Percentiles rank a stretch among this genome's conserved stretches.
Evolutionary conservation across 1,139 yeast species (phyloP).

Genomic region (Pichia sp.): DNA sequence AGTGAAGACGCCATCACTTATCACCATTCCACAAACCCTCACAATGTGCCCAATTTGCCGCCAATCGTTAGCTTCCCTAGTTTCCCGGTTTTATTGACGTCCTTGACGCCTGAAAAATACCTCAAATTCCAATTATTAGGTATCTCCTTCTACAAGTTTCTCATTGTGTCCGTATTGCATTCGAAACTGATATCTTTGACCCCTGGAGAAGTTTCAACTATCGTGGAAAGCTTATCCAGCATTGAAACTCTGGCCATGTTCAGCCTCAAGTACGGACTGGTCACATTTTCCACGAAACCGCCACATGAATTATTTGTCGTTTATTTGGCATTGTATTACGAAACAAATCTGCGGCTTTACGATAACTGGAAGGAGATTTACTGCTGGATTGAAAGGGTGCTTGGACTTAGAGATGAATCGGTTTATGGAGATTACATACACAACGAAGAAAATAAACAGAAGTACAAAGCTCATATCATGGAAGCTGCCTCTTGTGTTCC

Average conservation of each 20-base stretch:
- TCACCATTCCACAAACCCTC: conserved; percentile 1
- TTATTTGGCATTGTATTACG: not conserved
- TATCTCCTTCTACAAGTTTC: conserved; percentile 3
- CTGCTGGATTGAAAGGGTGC: not conserved
- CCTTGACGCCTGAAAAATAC: not conserved
- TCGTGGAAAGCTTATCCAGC: not conserved
- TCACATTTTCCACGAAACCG: not conserved
- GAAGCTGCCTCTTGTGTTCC: no score
- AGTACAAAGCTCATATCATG: no score
- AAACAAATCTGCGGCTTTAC: not conserved
- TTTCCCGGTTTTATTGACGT: no score
- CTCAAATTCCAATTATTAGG: conserved; percentile 1
- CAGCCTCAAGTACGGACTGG: not conserved
- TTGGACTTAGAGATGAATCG: not conserved
- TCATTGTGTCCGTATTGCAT: conserved; percentile 1
- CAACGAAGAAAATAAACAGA: no score
- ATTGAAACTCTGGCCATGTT: not conserved
- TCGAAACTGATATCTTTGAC: not conserved
- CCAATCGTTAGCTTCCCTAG: not conserved
- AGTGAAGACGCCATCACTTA: no score
- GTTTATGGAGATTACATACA: no score
- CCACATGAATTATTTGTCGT: not conserved
- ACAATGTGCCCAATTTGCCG: conserved; percentile 4
- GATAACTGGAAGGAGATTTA: not conserved
- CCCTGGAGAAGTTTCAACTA: not conserved